Evolutionary conservation across 805 yeast genomes (phyloP).

Genomic region (Tetrapisispora pingtungensis): DNA sequence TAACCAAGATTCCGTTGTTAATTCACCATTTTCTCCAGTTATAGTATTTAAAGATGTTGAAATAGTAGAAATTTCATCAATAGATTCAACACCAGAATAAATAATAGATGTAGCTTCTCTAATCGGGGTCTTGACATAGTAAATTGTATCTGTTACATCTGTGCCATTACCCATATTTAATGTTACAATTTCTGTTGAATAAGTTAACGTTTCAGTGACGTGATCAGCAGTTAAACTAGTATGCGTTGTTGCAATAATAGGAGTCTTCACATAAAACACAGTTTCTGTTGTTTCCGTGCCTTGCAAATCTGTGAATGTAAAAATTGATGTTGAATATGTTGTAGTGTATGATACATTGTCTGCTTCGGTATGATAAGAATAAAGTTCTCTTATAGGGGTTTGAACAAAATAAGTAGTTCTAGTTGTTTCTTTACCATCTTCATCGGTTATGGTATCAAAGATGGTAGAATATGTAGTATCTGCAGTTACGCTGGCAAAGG

Average conservation of each 20-base stretch:
- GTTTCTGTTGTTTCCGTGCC: not conserved
- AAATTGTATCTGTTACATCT: not conserved
- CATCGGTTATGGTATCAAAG: constrained; percentile 4
- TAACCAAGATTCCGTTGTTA: not conserved
- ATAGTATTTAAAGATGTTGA: not conserved
- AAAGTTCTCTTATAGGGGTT: not conserved
- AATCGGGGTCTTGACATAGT: not conserved
- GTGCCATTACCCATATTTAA: not conserved
- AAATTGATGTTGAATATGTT: constrained; percentile 2
- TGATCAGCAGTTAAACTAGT: not conserved
- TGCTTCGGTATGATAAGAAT: not conserved
- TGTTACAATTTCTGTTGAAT: not conserved
- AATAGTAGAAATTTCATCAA: not conserved
- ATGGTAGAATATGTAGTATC: constrained; percentile 6
- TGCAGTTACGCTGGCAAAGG: not conserved
- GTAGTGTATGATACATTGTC: not conserved
- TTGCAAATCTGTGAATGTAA: not conserved
- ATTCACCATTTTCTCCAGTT: not conserved
- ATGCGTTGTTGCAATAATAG: not conserved
- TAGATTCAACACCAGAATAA: not conserved
- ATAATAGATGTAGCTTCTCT: not conserved
- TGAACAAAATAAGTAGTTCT: constrained; percentile 4
- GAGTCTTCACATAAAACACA: not conserved
- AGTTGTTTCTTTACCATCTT: constrained; percentile 1
- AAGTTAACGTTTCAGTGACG: not conserved